A percentile compares a stretch with the other conserved stretches of the same genome.
phyloP scores from a whole-genome alignment of 768 basidiomycete species.

The Xanthoconium stramineum region DNA sequence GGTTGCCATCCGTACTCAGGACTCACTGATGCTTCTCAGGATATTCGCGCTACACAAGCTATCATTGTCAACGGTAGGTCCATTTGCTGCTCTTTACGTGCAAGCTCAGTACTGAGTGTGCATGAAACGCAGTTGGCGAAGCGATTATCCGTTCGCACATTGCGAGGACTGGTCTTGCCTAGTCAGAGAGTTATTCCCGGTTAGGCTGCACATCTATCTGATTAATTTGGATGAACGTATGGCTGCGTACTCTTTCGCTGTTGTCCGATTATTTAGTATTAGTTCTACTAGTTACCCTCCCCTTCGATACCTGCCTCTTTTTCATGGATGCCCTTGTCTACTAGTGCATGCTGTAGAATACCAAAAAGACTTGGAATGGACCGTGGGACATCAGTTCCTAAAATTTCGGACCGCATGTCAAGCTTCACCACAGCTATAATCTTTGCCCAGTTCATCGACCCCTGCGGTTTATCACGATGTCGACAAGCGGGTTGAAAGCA shows the following conservation, averaged over 20 bases:
- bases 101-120: conserved; percentile 1
- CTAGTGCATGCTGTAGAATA: conserved; percentile 25
- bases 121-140: conserved; percentile 50
- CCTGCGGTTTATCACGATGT: conserved; percentile 40
- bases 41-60: conserved; percentile 62
- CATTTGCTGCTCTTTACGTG: background rate
- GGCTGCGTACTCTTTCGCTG: conserved; percentile 8
- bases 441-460: conserved; percentile 4
- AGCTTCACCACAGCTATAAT: background rate
- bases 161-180: conserved; percentile 45
- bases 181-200: conserved; percentile 1
- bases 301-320: conserved; percentile 22
- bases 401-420: conserved; percentile 8
- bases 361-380: conserved; percentile 1
- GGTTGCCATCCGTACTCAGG: background rate
- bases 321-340: conserved; percentile 22
- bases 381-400: conserved; percentile 11
- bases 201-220: conserved; percentile 1
- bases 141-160: conserved; percentile 66
- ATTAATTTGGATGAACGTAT: conserved; percentile 12
- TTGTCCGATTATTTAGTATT: conserved; percentile 16
- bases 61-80: conserved; percentile 60
- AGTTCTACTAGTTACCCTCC: conserved; percentile 26
- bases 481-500: conserved; percentile 89
- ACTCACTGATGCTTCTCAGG: conserved; percentile 35